A percentile compares a stretch with the other conserved stretches of the same genome.
Conservation (phyloP, 176 grass and related monocot species). For the Zea luxurians region DNA sequence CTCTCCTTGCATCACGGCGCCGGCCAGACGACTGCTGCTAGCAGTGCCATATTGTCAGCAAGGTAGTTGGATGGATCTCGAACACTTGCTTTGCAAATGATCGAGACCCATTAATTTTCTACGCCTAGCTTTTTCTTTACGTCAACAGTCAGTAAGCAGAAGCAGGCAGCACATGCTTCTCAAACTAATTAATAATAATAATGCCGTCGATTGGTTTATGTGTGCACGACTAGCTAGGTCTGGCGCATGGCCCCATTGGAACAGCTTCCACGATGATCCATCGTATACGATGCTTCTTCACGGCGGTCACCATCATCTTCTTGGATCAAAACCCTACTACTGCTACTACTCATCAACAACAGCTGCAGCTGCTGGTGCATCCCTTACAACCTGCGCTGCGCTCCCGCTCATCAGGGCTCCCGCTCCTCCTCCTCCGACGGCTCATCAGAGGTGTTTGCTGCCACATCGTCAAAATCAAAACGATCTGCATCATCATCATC, state of each 20-base stretch:
- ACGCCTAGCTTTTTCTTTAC: neutral
- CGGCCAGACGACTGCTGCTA: slow-evolving; percentile 21
- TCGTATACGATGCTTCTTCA: slow-evolving; percentile 8
- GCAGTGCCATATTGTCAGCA: slow-evolving; percentile 32
- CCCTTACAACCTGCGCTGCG: no score
- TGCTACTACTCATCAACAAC: slow-evolving; percentile 23
- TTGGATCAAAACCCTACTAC: slow-evolving; percentile 30
- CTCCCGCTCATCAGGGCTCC: no score
- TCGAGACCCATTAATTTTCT: neutral
- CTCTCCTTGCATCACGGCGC: slow-evolving; percentile 32
- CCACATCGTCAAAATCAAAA: neutral
- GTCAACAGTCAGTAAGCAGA: neutral
- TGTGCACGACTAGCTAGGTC: slow-evolving; percentile 28
- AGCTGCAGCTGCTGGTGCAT: neutral
- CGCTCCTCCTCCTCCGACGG: no score
- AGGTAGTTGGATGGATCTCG: slow-evolving; percentile 42
- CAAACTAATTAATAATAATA: neutral
- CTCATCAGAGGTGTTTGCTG: neutral
- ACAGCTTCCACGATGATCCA: slow-evolving; percentile 35
- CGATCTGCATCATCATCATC: slow-evolving; percentile 27
- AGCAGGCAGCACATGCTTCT: neutral
- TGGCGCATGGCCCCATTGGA: slow-evolving; percentile 40
- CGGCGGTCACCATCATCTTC: slow-evolving; percentile 27
- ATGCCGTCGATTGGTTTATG: neutral
- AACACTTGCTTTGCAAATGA: no score